Base-by-base conservation (phyloP, 768 basidiomycete species). In the Podaxis sp. region DNA sequence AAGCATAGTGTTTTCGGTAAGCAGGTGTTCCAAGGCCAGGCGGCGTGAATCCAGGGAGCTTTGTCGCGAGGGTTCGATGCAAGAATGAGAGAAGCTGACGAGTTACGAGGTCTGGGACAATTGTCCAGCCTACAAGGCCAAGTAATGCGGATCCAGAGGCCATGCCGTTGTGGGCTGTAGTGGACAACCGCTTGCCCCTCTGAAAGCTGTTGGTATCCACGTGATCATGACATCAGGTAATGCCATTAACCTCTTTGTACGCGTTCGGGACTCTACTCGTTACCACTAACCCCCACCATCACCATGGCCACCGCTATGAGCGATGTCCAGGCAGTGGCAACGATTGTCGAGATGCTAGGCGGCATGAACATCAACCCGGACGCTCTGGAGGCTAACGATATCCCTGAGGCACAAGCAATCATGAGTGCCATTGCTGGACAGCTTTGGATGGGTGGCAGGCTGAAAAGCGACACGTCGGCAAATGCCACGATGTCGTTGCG, bases 101-200 rank as follows among this genome's bases (percentile, higher is more conserved):
- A 2, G 89, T 86, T 1, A 78, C 81, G 41, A 87, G 75, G 71
- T 89, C 83, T 10, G 91, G 90, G 48, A 92, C 73, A 62, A 85
- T 78, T 4, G 83, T 75, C 90, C 91, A 93, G 60, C 87, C 88
- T 17, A 79, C 73, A 17, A 89, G 72, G 58, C 72, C 72, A 56
- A 73, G 57, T 13, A 73, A 60, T 20, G 63, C 60, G 26, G 60
- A 55, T n/a, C 52, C 52, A 37, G 53, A 55, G 30, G 44, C 60
- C 60, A 62, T 62, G 3, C 58, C 65, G 61, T 65, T 17, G 76
- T 62, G 54, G 68, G 67, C 41, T 66, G 69, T 15, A 15, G 51
- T 55, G 56, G 41, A 38, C 56, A 11, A 6, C n/a, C 7, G 33
- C 3, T 33, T 10, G 33, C 4, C 11, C 28, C 17, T n/a, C 24